Conservation (phyloP, 2,329 filamentous ascomycete genomes). For the Podosphaera fusca region DNA sequence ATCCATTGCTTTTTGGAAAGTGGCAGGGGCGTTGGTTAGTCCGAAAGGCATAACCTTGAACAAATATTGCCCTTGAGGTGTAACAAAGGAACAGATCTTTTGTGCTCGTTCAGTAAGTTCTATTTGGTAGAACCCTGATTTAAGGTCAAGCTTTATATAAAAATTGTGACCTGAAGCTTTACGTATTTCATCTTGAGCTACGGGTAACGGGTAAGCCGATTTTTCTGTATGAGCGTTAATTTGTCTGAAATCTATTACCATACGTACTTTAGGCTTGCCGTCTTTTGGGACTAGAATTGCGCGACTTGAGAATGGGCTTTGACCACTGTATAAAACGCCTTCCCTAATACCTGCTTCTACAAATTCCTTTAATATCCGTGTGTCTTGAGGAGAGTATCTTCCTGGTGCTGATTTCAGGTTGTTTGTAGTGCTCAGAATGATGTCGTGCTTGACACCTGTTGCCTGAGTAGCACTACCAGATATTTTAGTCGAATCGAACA, state of each 20-base stretch:
- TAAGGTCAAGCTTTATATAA: no score
- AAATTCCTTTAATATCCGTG: not conserved
- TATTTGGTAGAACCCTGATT: no score
- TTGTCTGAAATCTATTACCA: not conserved
- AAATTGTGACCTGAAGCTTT: no score
- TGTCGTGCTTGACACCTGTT: not conserved
- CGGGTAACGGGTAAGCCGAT: no score
- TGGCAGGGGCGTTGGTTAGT: not conserved
- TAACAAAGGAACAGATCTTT: not conserved
- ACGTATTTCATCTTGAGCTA: no score
- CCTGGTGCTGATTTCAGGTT: not conserved
- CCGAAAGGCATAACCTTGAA: constrained; percentile 1
- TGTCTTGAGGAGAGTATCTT: not conserved
- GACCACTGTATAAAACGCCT: not conserved
- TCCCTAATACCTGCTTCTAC: not conserved
- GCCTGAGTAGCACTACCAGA: not conserved
- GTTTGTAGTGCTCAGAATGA: not conserved
- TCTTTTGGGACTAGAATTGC: not conserved
- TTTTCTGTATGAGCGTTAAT: not conserved
- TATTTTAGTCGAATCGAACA: no score
- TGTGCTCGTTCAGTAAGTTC: not conserved
- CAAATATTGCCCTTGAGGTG: not conserved
- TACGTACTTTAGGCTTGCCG: not conserved
- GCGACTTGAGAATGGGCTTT: not conserved
- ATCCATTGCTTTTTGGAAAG: not conserved